Base-by-base conservation (phyloP, 306 rosid species). In the Elaeagnus macrophylla region DNA sequence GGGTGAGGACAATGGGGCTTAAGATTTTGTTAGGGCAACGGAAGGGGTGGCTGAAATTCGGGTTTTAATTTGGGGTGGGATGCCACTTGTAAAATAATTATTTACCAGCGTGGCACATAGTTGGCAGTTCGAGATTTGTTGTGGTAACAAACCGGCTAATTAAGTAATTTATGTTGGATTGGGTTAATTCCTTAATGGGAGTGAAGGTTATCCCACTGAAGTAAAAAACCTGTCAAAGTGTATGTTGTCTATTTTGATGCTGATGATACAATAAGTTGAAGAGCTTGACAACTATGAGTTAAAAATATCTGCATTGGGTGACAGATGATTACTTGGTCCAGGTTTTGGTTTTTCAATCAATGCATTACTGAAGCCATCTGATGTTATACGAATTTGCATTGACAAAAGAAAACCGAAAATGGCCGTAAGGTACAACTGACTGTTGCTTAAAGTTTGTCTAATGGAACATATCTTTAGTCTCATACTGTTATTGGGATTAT, bases 361-460 rank as follows among this genome's bases (percentile, higher is more conserved):
- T 72, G 77, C 76, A 67, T 65, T 90, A 42, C 67, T 79, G 75
- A 75, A 68, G 68, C 86, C 94, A 40, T 64, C 75, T 39, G 86
- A 83, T 50, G 69, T 86, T 51, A 86, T 90, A 59, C 83, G 67
- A 73, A 50, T 41, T 52, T 90, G 94, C 58, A 81, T 84, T 57
- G 74, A 59, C 43, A 65, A 39, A 40, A 86, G 81, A 54, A 67
- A 75, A 7, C 97, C 95, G 17, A 51, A 62, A 68, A 55, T 84
- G 76, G 95, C 95, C 20, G 71, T 86, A 74, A 90, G 97, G 97
- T 90, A 84, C 55, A 64, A n/a, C 60, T 72, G 69, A 60, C 59
- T 57, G 48, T 73, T 43, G 57, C 46, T 20, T 44, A 11, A 6
- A 42, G 19, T 45, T n/a, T 36, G 38, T 43, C 40, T 12, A 19